Base-by-base conservation (phyloP, 2,329 filamentous ascomycete genomes). In the Pseudogymnoascus sp. region DNA sequence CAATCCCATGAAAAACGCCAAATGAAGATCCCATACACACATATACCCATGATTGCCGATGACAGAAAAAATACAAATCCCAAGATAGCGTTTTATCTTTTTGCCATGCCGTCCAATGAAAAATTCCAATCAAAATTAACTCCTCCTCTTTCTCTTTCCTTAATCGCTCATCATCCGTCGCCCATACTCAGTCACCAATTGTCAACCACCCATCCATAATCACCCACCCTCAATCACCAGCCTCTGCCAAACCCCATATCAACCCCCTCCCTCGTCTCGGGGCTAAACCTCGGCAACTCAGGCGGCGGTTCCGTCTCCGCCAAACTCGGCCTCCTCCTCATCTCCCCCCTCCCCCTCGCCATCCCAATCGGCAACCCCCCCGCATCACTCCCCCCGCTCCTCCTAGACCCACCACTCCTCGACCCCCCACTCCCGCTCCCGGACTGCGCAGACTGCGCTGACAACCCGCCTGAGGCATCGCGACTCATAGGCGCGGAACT, bases 401-500 rank as follows among this genome's bases (percentile, higher is more conserved):
- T 50, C 23, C 23, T 28, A 2, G 66, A 65, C 12, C 61, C 63
- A 8, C 60, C 67, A 8, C 42, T 47, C 3, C 42, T 23, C 1
- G 42, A 47, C 11, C 42, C 42, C 11, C 42, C 42, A 4, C 42
- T 47, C 21, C 42, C 42, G n/a, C 42, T 47, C 8, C 42, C 42
- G 11, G 73, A 75, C n/a, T 67, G 68, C 61, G 69, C 42, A 12
- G 73, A 75, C n/a, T 67, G 68, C 61, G 69, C 69, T 0, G 77
- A 77, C 61, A 47, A 5, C 1, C 42, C 21, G 11, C 74, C 72
- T 44, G 79, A 80, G 0, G 75, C 67, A 65, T 80, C 72, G 2
- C 80, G 77, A 1, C 78, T 78, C 78, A 82, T 80, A 4, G 80
- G 80, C 65, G 80, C 77, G 8, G 79, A 80, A 28, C 76, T 75